Conservation (phyloP, 331 rosid species). For the Dryas integrifolia region DNA sequence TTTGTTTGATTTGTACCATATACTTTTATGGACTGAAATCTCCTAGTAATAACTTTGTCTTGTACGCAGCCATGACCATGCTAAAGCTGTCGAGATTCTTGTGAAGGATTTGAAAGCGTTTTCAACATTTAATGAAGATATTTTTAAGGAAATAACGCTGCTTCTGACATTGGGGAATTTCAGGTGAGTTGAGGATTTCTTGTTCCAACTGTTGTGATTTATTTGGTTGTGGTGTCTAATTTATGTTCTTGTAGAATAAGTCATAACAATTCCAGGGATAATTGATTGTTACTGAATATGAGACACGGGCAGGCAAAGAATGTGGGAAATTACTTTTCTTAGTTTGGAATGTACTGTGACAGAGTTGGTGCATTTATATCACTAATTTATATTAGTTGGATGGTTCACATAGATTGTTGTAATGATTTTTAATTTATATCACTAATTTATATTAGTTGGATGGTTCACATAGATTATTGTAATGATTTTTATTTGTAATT, state of each 20-base stretch:
- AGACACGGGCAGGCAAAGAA: neutral
- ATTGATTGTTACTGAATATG: neutral
- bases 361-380: neutral
- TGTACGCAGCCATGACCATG: slow-evolving; percentile 18
- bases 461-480: neutral
- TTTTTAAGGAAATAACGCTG: slow-evolving; percentile 9
- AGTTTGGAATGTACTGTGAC: neutral
- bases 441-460: neutral
- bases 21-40: neutral
- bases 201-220: neutral
- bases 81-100: slow-evolving; percentile 27
- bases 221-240: slow-evolving; percentile 3
- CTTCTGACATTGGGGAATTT: slow-evolving; percentile 22
- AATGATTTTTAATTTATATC: neutral
- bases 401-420: neutral
- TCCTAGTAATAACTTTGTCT: neutral
- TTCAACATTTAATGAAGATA: slow-evolving; percentile 3
- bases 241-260: neutral
- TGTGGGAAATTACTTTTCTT: neutral
- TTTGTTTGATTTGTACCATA: neutral
- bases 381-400: neutral
- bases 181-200: slow-evolving; percentile 5
- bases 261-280: neutral
- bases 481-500: no score
- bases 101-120: slow-evolving; percentile 26